Evolutionary conservation across 2,329 filamentous ascomycete species (phyloP).

Genomic region (Dothidotthia symphoricarpi): DNA sequence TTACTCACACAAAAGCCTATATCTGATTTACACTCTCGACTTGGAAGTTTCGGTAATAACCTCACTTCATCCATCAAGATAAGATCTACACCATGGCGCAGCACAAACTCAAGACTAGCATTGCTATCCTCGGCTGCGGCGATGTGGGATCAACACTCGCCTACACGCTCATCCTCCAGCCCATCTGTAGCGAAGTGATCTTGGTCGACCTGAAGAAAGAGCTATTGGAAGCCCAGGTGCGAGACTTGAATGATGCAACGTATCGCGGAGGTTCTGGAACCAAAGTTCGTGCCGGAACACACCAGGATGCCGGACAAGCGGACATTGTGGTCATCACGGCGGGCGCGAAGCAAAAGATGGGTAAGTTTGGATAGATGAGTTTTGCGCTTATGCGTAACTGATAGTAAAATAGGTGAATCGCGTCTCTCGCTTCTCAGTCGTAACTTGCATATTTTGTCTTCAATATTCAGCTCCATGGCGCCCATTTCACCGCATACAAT

Average conservation of each 20-base stretch:
- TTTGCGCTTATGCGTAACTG: background rate
- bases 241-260: slow-evolving; percentile 54
- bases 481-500: slow-evolving; percentile 51
- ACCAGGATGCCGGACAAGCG: slow-evolving; percentile 52
- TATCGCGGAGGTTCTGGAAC: slow-evolving; percentile 47
- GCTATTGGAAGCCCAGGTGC: slow-evolving; percentile 51
- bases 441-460: slow-evolving; percentile 51
- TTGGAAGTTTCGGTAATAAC: no score
- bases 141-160: slow-evolving; percentile 54
- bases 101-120: slow-evolving; percentile 38
- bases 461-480: slow-evolving; percentile 50
- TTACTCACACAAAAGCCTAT: no score
- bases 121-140: slow-evolving; percentile 54
- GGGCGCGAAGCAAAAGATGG: slow-evolving; percentile 52
- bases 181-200: slow-evolving; percentile 53
- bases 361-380: slow-evolving; percentile 16
- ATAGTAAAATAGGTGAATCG: slow-evolving; percentile 42
- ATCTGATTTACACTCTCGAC: no score
- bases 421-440: slow-evolving; percentile 49
- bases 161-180: slow-evolving; percentile 52
- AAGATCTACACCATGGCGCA: slow-evolving; percentile 17
- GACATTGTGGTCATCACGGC: slow-evolving; percentile 57
- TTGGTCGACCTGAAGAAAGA: slow-evolving; percentile 53
- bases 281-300: slow-evolving; percentile 47
- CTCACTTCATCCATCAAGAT: background rate